phyloP scores from a whole-genome alignment of 768 basidiomycete genomes.

The Serpula lacrymans region DNA sequence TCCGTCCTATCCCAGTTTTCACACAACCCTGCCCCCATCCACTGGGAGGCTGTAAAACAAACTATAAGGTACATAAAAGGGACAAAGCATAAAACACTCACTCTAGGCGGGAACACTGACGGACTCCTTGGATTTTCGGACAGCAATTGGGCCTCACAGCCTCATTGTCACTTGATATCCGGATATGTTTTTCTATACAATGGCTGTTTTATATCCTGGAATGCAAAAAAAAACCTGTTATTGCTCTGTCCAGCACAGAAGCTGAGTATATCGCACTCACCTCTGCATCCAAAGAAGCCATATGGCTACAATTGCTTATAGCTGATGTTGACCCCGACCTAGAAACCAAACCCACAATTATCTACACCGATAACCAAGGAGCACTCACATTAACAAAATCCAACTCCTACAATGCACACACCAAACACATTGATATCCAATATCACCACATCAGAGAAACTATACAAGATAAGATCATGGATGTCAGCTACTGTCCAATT shows the following conservation, averaged over 20 bases:
- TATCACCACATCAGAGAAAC: constrained; percentile 28
- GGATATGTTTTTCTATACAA: constrained; percentile 29
- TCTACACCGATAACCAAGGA: constrained; percentile 29
- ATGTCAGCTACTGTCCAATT: constrained; percentile 10
- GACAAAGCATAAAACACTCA: no score
- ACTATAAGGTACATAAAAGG: no score
- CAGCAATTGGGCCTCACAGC: no score
- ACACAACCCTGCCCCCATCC: no score
- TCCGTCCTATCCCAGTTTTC: constrained; percentile 16
- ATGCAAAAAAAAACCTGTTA: no score
- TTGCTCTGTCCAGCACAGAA: no score
- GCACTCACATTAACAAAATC: constrained; percentile 21
- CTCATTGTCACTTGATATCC: no score
- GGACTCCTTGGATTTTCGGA: no score
- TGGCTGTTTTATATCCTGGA: constrained; percentile 32
- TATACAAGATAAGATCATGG: constrained; percentile 11
- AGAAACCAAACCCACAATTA: constrained; percentile 2
- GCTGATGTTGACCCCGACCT: constrained; percentile 5
- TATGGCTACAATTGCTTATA: constrained; percentile 16
- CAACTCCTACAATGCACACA: constrained; percentile 22
- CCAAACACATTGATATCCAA: constrained; percentile 34
- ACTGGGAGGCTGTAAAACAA: no score
- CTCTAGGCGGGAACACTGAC: no score
- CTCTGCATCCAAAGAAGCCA: constrained; percentile 20
- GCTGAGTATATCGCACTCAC: constrained; percentile 28